Base-by-base conservation (phyloP, 176 grass and related monocot species). In the Eleusine indica region DNA sequence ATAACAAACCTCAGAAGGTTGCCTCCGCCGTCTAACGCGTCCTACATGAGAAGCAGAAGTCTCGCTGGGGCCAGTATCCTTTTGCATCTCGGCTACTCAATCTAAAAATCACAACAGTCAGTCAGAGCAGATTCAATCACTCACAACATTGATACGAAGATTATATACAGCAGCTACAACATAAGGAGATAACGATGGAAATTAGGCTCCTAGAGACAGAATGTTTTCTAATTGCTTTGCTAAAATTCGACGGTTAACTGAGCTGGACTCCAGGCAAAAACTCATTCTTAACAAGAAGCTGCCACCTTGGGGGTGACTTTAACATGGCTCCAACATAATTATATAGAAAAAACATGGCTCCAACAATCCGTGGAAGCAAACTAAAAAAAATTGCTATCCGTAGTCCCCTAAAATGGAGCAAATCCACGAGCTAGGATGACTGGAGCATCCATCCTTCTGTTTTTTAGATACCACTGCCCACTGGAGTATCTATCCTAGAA, bases 11-110 rank as follows among this genome's bases (percentile, higher is more conserved):
- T 94, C 92, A 68, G 60, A 73, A 39, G 77, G 17, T 10, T 71
- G 81, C 77, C 67, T 90, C 43, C 92, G 84, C 48, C 89, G 84
- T 30, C 92, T 94, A 48, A 68, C 81, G 73, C 92, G 87, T 13
- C 90, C 90, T 32, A 58, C 69, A 54, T 90, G 78, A 78, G 72
- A 87, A 60, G 77, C 28, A 71, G 86, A 85, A 85, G 42, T 70
- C 28, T 90, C 77, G 9, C 82, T 71, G 29, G 78, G 87, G 63
- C 84, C 84, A 8, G 54, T 62, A 57, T 92, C 87, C 68, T 76
- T 85, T 85, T 92, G 87, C 92, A 94, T 94, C 17, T 54, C 77
- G 52, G 51, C 53, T 87, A 78, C 43, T 32, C 13, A 71, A 94
- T 47, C 73, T 93, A 78, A 30, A 85, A 85, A 25, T 42, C 38